Evolutionary conservation across 2,329 filamentous ascomycete genomes (phyloP), one percentile per base, ranked within the genome.

Genomic region (Fusarium incarnatum): DNA sequence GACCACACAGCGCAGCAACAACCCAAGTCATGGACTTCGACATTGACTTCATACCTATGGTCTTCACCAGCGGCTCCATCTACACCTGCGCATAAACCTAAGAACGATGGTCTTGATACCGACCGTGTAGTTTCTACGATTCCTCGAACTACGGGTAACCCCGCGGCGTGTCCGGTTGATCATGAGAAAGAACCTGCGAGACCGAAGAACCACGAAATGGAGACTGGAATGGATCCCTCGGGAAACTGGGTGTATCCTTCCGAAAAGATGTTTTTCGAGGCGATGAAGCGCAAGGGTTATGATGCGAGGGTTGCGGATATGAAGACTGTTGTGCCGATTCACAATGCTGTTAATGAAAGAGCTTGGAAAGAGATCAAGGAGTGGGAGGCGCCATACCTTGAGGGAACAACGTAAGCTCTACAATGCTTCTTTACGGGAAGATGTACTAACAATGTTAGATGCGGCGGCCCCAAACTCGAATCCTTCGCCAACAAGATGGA

Each of bases 241-340:
- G 95, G 95, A 1, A 97, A 98, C 79, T 99, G 96, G 96, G 91
- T 99, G 66, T 99, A 99, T 81, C 96, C 96, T 0, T 96, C 92
- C 0, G 95, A 98, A 80, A 92, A 93, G 77, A 97, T 98, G 90
- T 99, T 99, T 85, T 98, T 98, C 83, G 93, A 97, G 49, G 96
- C 96, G 46, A 95, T 99, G 89, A 89, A 92, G 84, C 91, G 95
- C 78, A 99, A 99, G 81, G 92, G 91, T 45, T 91, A 94, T 83
- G 88, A 90, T 65, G 90, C 88, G 30, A 83, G 85, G 16, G 88
- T 88, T 1, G 83, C 86, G 8, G 94, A 97, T 81, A 98, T 98
- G 91, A 91, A 88, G 76, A 92, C 92, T 34, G 94, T 98, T 34
- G 94, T 98, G 57, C 96, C 94, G 5, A 98, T 98, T 75, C 96